Evolutionary conservation across 768 basidiomycete species (phyloP).

Genomic region (Daedaleopsis sinensis): DNA sequence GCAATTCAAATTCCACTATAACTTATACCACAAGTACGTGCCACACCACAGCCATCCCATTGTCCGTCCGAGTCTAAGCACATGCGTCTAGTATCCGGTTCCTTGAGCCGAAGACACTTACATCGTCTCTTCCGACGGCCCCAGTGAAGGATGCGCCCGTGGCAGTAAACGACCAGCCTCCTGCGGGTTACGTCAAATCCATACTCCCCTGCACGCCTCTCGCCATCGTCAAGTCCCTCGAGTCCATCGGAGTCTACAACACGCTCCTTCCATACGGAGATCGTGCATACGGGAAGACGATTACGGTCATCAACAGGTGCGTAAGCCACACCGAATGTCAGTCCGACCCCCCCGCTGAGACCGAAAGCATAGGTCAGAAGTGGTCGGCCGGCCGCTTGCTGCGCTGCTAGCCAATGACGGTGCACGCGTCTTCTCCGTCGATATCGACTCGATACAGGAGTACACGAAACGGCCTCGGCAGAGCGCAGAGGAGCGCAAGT

Average conservation of each 20-base stretch:
- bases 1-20: slow-evolving; percentile 94
- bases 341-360: not conserved
- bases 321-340: slow-evolving; percentile 12
- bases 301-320: slow-evolving; percentile 94
- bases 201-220: slow-evolving; percentile 97
- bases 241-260: slow-evolving; percentile 92
- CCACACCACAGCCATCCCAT: not conserved
- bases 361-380: slow-evolving; percentile 73
- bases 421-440: slow-evolving; percentile 91
- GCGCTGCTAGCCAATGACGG: slow-evolving; percentile 96
- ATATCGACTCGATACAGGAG: slow-evolving; percentile 96
- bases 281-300: slow-evolving; percentile 88
- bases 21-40: slow-evolving; percentile 90
- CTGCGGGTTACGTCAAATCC: slow-evolving; percentile 89
- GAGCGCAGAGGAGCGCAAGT: slow-evolving; percentile 51
- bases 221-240: slow-evolving; percentile 94
- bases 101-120: slow-evolving; percentile 77
- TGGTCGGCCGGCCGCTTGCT: slow-evolving; percentile 95
- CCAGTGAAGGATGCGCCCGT: slow-evolving; percentile 21
- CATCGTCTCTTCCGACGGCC: slow-evolving; percentile 43
- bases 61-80: not conserved
- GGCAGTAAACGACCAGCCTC: slow-evolving; percentile 60
- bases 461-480: slow-evolving; percentile 87
- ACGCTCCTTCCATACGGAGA: slow-evolving; percentile 91
- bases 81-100: slow-evolving; percentile 78